These are phyloP conservation scores for Strigomonas culicis DNA, from an alignment of 208 protist genomes.

Conservation along the genomic window DNA sequence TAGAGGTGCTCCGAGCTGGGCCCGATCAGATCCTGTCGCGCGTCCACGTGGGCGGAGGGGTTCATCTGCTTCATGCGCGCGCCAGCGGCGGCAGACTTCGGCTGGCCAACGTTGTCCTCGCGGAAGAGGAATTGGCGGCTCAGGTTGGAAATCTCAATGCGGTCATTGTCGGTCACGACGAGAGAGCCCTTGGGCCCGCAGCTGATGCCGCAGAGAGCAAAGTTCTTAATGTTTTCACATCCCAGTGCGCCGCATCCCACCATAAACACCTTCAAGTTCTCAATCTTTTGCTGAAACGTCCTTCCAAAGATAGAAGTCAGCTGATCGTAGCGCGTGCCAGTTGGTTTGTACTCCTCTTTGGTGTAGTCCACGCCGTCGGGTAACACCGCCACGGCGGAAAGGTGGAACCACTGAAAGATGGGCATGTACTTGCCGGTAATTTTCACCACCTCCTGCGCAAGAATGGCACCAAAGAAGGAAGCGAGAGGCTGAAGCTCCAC, in stretches of 20 bases:
- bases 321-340: constrained; percentile 64
- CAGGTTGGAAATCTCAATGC: constrained; percentile 99
- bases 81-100: constrained; percentile 95
- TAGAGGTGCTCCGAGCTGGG: constrained; percentile 95
- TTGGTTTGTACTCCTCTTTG: constrained; percentile 38
- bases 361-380: constrained; percentile 40
- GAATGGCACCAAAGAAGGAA: constrained; percentile 93
- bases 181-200: constrained; percentile 80
- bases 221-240: constrained; percentile 99
- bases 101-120: constrained; percentile 93
- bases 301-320: constrained; percentile 78
- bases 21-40: constrained; percentile 92
- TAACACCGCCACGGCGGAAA: constrained; percentile 86
- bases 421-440: constrained; percentile 96
- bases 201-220: constrained; percentile 97
- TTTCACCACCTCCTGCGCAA: constrained; percentile 97
- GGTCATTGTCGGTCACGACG: constrained; percentile 99
- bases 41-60: constrained; percentile 69
- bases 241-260: constrained; percentile 99
- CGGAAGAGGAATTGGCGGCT: constrained; percentile 99
- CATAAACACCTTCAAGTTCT: constrained; percentile 88
- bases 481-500: constrained; percentile 89
- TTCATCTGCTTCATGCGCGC: constrained; percentile 96
- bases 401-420: constrained; percentile 95
- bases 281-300: constrained; percentile 57